Percentiles rank a stretch among this genome's conserved stretches.
These are phyloP conservation scores for Curvularia lunata DNA, from an alignment of 2,329 filamentous ascomycete genomes.

Conservation along the genomic window DNA sequence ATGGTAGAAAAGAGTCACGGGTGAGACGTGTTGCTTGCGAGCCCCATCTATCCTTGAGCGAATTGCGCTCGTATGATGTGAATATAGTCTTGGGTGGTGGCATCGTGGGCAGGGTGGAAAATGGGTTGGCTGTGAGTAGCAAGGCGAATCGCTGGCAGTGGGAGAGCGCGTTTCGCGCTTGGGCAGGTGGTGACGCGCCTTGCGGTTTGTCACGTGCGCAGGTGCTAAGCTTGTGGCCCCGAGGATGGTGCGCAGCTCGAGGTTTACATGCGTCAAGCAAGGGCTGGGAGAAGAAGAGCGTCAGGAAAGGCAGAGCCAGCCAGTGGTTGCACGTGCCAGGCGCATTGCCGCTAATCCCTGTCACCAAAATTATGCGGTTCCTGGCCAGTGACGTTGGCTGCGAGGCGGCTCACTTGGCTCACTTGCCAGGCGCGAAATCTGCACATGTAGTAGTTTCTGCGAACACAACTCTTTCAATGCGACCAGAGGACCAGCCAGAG, in stretches of 20 bases:
- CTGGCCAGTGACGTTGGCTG: constrained; percentile 26
- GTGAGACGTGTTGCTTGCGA: constrained; percentile 81
- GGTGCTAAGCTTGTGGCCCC: neutral
- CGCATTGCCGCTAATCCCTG: constrained; percentile 23
- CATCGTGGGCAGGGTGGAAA: constrained; percentile 17
- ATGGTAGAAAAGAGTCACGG: constrained; percentile 90
- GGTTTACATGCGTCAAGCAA: neutral
- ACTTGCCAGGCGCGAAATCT: constrained; percentile 20
- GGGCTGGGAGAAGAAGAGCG: constrained; percentile 1
- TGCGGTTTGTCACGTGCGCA: neutral
- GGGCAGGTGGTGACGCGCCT: neutral
- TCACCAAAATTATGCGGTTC: constrained; percentile 21
- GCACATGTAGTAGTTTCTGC: constrained; percentile 21
- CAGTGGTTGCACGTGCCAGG: constrained; percentile 15
- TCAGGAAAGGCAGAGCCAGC: constrained; percentile 13
- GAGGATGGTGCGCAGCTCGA: neutral
- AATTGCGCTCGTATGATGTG: constrained; percentile 85
- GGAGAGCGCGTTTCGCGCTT: neutral
- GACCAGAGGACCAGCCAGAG: constrained; percentile 53
- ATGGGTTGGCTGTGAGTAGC: neutral
- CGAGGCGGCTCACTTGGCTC: constrained; percentile 3
- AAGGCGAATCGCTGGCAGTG: neutral
- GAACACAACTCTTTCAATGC: constrained; percentile 43
- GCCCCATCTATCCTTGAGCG: constrained; percentile 83
- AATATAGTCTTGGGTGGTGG: constrained; percentile 66